phyloP scores from a whole-genome alignment of 208 protist species.

The Leishmania lainsoni region DNA sequence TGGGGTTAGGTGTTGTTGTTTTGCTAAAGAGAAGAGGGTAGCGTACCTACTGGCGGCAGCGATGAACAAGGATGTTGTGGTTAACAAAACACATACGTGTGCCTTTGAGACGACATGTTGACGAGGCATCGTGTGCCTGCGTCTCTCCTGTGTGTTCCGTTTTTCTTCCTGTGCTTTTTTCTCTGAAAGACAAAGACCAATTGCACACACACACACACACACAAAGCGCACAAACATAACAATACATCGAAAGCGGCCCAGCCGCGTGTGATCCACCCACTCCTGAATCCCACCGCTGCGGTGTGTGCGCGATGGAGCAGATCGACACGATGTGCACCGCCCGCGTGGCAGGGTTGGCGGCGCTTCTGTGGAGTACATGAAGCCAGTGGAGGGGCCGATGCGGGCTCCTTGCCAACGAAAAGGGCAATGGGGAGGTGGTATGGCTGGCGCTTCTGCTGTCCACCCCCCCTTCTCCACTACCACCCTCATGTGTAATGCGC shows the following conservation, averaged over 20 bases:
- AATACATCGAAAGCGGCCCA: background rate
- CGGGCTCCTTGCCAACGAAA: background rate
- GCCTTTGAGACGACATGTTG: background rate
- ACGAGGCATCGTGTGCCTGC: background rate
- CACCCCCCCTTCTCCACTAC: background rate
- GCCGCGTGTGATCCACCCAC: background rate
- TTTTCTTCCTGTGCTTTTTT: background rate
- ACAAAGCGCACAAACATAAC: background rate
- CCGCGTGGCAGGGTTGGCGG: background rate
- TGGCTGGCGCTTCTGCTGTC: background rate
- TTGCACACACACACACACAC: background rate
- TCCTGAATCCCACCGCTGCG: no score
- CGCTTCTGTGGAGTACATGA: background rate
- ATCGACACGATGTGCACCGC: background rate
- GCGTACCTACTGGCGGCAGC: background rate
- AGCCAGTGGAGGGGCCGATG: background rate
- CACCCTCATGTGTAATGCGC: background rate
- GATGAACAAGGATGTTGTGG: background rate
- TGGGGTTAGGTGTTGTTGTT: background rate
- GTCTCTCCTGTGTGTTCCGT: background rate
- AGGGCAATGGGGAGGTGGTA: background rate
- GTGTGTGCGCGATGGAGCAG: background rate
- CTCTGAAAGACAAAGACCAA: background rate
- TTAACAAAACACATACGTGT: background rate
- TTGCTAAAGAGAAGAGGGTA: background rate